phyloP scores from a whole-genome alignment of 2,329 filamentous ascomycete genomes.

The Juglanconis sp. region DNA sequence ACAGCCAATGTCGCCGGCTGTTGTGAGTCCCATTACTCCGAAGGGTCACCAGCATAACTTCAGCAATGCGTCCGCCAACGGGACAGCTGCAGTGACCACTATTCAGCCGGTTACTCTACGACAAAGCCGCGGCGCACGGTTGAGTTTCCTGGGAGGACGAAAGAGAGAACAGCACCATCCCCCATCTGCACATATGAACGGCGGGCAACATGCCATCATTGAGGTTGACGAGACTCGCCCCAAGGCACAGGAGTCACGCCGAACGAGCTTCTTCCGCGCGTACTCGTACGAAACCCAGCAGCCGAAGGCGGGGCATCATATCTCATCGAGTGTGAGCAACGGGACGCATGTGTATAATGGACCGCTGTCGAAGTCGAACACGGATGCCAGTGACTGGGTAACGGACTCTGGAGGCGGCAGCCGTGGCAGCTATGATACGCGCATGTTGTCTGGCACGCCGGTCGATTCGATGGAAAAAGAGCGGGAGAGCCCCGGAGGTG shows the following conservation, averaged over 20 bases:
- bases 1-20: slow-evolving; percentile 44
- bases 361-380: slow-evolving; percentile 5
- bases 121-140: slow-evolving; percentile 48
- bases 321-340: slow-evolving; percentile 6
- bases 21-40: slow-evolving; percentile 29
- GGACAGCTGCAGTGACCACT: slow-evolving; percentile 47
- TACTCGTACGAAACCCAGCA: slow-evolving; percentile 30
- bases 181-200: slow-evolving; percentile 20
- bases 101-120: slow-evolving; percentile 49
- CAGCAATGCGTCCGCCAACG: slow-evolving; percentile 32
- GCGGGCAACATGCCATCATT: slow-evolving; percentile 25
- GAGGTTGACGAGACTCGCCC: slow-evolving; percentile 27
- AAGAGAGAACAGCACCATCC: slow-evolving; percentile 39
- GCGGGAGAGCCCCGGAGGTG: slow-evolving; percentile 22
- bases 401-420: slow-evolving; percentile 26
- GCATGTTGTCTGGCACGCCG: slow-evolving; percentile 6
- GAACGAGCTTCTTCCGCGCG: slow-evolving; percentile 45
- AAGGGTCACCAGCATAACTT: slow-evolving; percentile 28
- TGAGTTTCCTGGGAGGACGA: slow-evolving; percentile 56
- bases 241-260: slow-evolving; percentile 30
- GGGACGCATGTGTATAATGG: slow-evolving; percentile 8
- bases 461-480: slow-evolving; percentile 20
- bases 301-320: not conserved
- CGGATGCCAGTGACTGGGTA: slow-evolving; percentile 28
- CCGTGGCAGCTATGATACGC: slow-evolving; percentile 24